Evolutionary conservation across 2,329 filamentous ascomycete genomes (phyloP), one percentile per base, ranked within the genome.

Genomic region (Venturia effusa): DNA sequence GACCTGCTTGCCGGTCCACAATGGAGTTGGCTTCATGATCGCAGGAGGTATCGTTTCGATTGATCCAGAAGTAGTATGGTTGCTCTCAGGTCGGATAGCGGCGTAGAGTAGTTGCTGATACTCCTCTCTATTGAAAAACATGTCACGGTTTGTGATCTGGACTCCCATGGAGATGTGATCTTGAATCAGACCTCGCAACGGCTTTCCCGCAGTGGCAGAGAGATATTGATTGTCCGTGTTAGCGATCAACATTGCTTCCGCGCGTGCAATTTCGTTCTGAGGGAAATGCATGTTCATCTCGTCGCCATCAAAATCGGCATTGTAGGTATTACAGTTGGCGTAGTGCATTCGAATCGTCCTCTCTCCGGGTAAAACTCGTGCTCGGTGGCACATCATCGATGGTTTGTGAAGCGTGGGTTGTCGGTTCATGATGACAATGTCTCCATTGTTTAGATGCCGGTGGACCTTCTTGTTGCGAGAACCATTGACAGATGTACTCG

Each of bases 261-360:
- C 90, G 69, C 94, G 84, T 19, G 94, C 94, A 68, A 97, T 82
- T 73, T 97, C 95, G 69, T 96, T 97, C 70, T 99, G 94, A 1
- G 94, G 94, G 72, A 99, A 97, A 77, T 99, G 94, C 92, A 99
- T 95, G 75, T 99, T 99, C 94, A 99, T 99, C 76, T 99, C 94
- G 73, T 99, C 94, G 75, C 94, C 94, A 72, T 99, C 95, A 72
- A 99, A 99, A 81, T 99, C 94, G 39, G 94, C 94, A 70, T 99
- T 99, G 81, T 99, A 99, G 0, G 94, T 97, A 72, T 99, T 99
- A 75, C 94, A 97, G 75, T 99, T 99, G 70, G 94, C 93, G 77
- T 99, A 99, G 79, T 99, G 94, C 93, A 99, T 97, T 68, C 94
- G 92, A 73, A 99, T 92, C 0, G 94, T 97, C 78, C 96, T 96